Evolutionary conservation across 2,329 filamentous ascomycete genomes (phyloP).

Genomic region (Talaromyces sp.): DNA sequence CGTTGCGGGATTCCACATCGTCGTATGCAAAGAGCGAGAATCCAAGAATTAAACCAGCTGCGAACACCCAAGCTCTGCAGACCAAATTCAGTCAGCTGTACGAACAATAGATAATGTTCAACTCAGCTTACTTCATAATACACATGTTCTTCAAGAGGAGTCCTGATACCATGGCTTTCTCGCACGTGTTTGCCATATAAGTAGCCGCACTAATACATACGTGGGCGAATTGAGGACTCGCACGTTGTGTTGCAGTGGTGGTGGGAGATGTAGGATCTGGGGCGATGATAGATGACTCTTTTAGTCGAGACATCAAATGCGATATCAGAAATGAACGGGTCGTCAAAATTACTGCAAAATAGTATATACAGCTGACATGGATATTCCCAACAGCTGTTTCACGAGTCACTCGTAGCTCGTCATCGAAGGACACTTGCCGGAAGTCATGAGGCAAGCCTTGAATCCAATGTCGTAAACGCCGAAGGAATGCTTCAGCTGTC

Average conservation of each 20-base stretch:
- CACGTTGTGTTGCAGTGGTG: neutral
- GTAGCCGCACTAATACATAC: constrained; percentile 57
- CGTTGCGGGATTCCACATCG: constrained; percentile 37
- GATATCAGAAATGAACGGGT: constrained; percentile 56
- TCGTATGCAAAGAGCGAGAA: constrained; percentile 50
- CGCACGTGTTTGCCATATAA: constrained; percentile 56
- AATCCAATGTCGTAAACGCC: constrained; percentile 15
- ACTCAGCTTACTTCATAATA: constrained; percentile 52
- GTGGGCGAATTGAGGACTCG: constrained; percentile 43
- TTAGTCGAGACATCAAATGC: constrained; percentile 39
- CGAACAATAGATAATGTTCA: neutral
- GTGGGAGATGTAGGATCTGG: constrained; percentile 21
- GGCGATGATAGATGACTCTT: constrained; percentile 29
- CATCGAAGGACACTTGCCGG: constrained; percentile 8
- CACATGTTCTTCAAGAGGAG: constrained; percentile 56
- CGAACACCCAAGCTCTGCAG: constrained; percentile 53
- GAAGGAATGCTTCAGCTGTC: constrained; percentile 14
- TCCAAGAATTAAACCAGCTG: constrained; percentile 56
- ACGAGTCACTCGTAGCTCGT: constrained; percentile 19
- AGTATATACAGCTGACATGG: constrained; percentile 58
- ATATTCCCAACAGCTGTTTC: constrained; percentile 49
- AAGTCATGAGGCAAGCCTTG: constrained; percentile 12
- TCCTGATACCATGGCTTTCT: constrained; percentile 45
- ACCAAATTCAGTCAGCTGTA: neutral
- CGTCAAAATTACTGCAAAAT: constrained; percentile 57